Base-by-base conservation (phyloP, 495 filamentous ascomycete genomes). In the Trichoderma erinaceum region DNA sequence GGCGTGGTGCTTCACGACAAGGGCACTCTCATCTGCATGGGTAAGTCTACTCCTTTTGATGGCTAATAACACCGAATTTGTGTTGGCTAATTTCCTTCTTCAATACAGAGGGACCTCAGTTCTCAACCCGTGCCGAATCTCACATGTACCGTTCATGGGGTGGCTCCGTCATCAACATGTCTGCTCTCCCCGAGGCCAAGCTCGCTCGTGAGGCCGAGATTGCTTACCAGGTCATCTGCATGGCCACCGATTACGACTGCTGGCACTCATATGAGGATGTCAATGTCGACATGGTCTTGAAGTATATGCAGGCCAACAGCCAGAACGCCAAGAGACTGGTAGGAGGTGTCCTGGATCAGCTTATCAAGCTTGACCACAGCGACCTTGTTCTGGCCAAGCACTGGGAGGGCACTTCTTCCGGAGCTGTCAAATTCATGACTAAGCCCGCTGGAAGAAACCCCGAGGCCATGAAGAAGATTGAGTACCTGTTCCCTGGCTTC, bases 201-300 rank as follows among this genome's bases (percentile, higher is more conserved):
- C 87, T 99, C 15, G 95, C 95, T 35, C 85, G 90, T 41, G 95
- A 99, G 82, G 96, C 96, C 5, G 96, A 99, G 81, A 89, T 99
- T 70, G 90, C 89, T 18, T 97, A 97, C 75, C 92, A 94, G 80
- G 94, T 97, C 86, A 94, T 99, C 71, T 97, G 94, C 83, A 99
- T 99, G 96, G 89, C 90, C 35, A 99, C 95, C 27, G 95, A 99
- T 79, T 99, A 99, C 73, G 96, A 99, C 78, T 97, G 93, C 85
- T 98, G 95, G 95, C 90, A 91, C 75, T 80, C 77, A 41, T 82
- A 82, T 6, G 87, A 85, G 61, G 90, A 89, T 52, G 95, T 99
- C 43, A 93, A 90, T 69, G 95, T 99, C 10, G 91, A 91, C 75
- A 97, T 97, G 90, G 96, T 99, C 16, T 94, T 97, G 89, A 90